Base-by-base conservation (phyloP, 2,329 filamentous ascomycete species). In the Curvularia sp. region DNA sequence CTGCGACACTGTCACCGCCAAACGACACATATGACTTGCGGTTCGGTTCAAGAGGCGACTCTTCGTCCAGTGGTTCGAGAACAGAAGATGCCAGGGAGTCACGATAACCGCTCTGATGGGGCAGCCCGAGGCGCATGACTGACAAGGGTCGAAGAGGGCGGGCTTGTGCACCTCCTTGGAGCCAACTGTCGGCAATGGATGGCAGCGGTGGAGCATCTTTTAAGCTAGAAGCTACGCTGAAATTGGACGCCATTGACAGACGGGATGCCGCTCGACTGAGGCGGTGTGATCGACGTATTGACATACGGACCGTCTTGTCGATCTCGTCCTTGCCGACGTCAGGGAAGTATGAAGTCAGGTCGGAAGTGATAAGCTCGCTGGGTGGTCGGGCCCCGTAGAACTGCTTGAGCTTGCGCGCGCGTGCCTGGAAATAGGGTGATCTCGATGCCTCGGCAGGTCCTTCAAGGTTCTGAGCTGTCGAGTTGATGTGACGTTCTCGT, bases 21-120 rank as follows among this genome's bases (percentile, higher is more conserved):
- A 92, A 91, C 0, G 90, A 97, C n/a, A 97, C 92, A 71, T 97
- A 98, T 0, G 93, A 97, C 77, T 97, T 97, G 69, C 95, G 87
- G 76, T 96, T 93, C 0, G 92, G 91, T 75, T 97, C 93, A 5
- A 90, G 83, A 0, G 90, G 86, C 5, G 92, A 94, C 75, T 98
- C 95, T 77, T 98, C 94, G 69, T 96, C 92, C 2, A 97, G 83
- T 2, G 93, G 92, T 71, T 95, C 92, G 10, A 98, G 87, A 62
- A 96, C 87, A 28, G 92, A 96, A 1, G 93, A 97, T 7, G 93
- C 88, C 30, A 97, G 86, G 0, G 93, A 97, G 76, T 97, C 93
- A 53, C 94, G 87, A 76, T 91, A 96, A 5, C 84, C 83, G 27
- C 86, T 83, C 41, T 87, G 84, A 28, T 84, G 77, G 18, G 80